A percentile compares a stretch with the other conserved stretches of the same genome.
Conservation (phyloP, 495 filamentous ascomycete genomes). For the Aspergillus biplanus region DNA sequence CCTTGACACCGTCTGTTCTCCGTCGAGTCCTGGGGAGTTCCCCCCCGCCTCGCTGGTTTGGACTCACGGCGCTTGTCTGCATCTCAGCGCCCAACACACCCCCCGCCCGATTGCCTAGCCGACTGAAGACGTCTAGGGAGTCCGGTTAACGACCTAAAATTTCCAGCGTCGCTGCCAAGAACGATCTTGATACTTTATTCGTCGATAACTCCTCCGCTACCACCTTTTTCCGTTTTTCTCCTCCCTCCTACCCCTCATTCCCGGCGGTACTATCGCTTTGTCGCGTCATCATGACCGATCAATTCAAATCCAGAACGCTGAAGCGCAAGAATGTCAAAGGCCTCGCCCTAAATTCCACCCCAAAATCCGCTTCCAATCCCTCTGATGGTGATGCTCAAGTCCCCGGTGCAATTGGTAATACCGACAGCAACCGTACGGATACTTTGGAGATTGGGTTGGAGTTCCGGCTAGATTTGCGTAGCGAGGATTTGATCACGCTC, state of each 20-base stretch:
- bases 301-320: conserved; percentile 86
- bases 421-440: conserved; percentile 64
- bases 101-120: conserved; percentile 7
- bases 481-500: conserved; percentile 88
- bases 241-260: conserved; percentile 11
- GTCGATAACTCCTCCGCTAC: neutral
- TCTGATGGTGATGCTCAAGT: conserved; percentile 63
- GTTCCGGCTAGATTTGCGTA: conserved; percentile 88
- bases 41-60: conserved; percentile 23
- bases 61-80: conserved; percentile 27
- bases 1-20: conserved; percentile 15
- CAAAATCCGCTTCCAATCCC: conserved; percentile 58
- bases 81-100: conserved; percentile 22
- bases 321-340: conserved; percentile 98
- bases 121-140: conserved; percentile 19
- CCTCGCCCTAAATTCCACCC: conserved; percentile 76
- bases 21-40: conserved; percentile 17
- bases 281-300: conserved; percentile 69
- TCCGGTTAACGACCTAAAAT: conserved; percentile 19
- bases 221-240: conserved; percentile 9
- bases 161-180: conserved; percentile 11
- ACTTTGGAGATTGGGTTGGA: conserved; percentile 96
- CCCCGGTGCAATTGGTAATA: conserved; percentile 62
- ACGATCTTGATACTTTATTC: neutral
- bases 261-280: conserved; percentile 13